These are phyloP conservation scores for Panicum virgatum DNA, from an alignment of 202 grass and related monocot species.

Conservation along the genomic window DNA sequence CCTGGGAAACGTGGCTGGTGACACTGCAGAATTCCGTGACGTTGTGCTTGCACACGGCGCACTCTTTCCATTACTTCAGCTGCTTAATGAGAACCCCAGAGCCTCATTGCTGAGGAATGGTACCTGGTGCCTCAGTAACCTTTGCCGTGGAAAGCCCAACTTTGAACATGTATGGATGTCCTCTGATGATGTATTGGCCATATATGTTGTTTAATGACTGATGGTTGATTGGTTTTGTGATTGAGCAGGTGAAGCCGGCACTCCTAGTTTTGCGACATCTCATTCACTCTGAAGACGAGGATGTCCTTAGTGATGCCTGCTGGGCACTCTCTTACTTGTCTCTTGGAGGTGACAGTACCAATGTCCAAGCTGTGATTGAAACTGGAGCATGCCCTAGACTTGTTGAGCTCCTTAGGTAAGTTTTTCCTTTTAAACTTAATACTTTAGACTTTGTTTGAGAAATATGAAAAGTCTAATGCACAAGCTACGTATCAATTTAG, in stretches of 20 bases:
- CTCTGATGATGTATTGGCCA: not conserved
- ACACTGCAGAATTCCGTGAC: slow-evolving; percentile 51
- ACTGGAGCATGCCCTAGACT: slow-evolving; percentile 58
- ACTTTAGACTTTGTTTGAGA: not conserved
- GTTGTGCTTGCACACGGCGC: slow-evolving; percentile 53
- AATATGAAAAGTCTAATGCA: not conserved
- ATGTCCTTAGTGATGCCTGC: slow-evolving; percentile 61
- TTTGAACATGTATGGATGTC: slow-evolving; percentile 51
- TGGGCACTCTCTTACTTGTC: slow-evolving; percentile 63
- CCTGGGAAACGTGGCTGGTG: slow-evolving; percentile 69
- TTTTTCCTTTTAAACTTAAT: not conserved
- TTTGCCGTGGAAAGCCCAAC: slow-evolving; percentile 49
- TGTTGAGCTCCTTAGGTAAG: slow-evolving; percentile 68
- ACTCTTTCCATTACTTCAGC: slow-evolving; percentile 43
- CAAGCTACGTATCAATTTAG: slow-evolving; percentile 26
- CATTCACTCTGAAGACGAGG: slow-evolving; percentile 55
- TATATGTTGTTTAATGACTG: slow-evolving; percentile 7
- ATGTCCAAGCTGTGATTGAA: slow-evolving; percentile 60
- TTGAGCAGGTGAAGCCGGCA: slow-evolving; percentile 52
- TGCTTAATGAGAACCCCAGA: slow-evolving; percentile 55
- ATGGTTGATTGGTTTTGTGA: not conserved
- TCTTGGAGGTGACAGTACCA: slow-evolving; percentile 48
- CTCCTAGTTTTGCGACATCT: slow-evolving; percentile 55
- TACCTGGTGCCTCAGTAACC: slow-evolving; percentile 61
- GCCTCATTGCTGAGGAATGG: slow-evolving; percentile 64